Evolutionary conservation across 306 rosid species (phyloP).

Genomic region (Urtica urens): DNA sequence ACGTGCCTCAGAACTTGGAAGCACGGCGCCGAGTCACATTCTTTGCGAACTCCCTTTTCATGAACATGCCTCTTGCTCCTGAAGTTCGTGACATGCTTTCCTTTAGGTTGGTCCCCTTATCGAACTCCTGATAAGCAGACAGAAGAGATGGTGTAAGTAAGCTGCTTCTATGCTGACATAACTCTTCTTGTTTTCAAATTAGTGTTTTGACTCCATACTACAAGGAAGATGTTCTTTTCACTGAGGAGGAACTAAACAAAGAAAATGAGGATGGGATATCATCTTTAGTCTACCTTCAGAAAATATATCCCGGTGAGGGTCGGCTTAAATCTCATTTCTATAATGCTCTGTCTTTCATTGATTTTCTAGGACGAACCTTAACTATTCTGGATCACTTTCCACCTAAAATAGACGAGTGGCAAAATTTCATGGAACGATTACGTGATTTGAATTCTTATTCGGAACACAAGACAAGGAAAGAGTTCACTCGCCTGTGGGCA

Average conservation of each 20-base stretch:
- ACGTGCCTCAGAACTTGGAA: constrained; percentile 90
- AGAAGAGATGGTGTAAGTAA: background rate
- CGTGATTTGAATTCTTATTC: constrained; percentile 8
- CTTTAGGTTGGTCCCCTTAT: constrained; percentile 64
- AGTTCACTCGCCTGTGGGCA: constrained; percentile 60
- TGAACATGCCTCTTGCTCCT: constrained; percentile 93
- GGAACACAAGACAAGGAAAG: constrained; percentile 25
- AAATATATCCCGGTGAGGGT: constrained; percentile 86
- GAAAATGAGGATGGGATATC: constrained; percentile 97
- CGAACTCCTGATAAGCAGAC: background rate
- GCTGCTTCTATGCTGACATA: background rate
- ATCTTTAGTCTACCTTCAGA: constrained; percentile 71
- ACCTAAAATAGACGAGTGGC: constrained; percentile 86
- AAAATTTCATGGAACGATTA: constrained; percentile 50
- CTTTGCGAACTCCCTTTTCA: constrained; percentile 93
- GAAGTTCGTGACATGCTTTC: constrained; percentile 85
- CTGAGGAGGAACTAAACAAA: constrained; percentile 42
- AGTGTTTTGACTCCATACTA: constrained; percentile 97
- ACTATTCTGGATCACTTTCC: background rate
- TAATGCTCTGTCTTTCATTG: constrained; percentile 11
- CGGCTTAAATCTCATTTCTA: too few relatives aligned
- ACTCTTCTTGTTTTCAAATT: constrained; percentile 18
- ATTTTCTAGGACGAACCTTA: background rate
- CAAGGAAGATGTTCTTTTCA: constrained; percentile 80
- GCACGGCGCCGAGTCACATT: constrained; percentile 98